These are phyloP conservation scores for Calendula officinalis DNA, from an alignment of 129 eudicot species.

Conservation along the genomic window DNA sequence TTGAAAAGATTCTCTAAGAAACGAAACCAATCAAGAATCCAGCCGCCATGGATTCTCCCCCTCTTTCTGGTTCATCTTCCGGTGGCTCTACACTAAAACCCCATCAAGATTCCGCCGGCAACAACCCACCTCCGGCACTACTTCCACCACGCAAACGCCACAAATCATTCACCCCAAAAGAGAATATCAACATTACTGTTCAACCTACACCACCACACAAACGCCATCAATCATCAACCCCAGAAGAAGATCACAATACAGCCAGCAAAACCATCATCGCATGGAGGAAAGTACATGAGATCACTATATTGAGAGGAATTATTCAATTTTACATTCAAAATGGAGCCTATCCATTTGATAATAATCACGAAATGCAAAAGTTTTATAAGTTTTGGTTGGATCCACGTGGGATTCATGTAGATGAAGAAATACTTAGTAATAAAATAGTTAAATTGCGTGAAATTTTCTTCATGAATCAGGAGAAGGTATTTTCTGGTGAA, in stretches of 20 bases:
- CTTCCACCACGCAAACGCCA: slow-evolving; percentile 5
- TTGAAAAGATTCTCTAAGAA: too few species aligned
- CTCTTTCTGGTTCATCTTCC: not conserved
- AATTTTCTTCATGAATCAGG: not conserved
- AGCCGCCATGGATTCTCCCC: not conserved
- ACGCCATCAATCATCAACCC: not conserved
- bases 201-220: not conserved
- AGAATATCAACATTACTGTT: not conserved
- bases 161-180: not conserved
- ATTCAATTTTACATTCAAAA: slow-evolving; percentile 2
- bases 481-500: not conserved
- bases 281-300: slow-evolving; percentile 1
- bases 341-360: not conserved
- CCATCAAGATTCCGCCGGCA: not conserved
- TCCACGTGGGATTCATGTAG: not conserved
- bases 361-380: not conserved
- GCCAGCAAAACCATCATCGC: not conserved
- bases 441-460: not conserved
- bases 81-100: not conserved
- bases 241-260: not conserved
- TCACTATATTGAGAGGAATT: not conserved
- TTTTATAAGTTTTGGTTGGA: not conserved
- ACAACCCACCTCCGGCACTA: not conserved
- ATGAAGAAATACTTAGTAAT: not conserved
- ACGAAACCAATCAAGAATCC: too few species aligned